Evolutionary conservation across 192 early-diverging fungal species (phyloP).

Genomic region (Linnemannia schmuckeri): DNA sequence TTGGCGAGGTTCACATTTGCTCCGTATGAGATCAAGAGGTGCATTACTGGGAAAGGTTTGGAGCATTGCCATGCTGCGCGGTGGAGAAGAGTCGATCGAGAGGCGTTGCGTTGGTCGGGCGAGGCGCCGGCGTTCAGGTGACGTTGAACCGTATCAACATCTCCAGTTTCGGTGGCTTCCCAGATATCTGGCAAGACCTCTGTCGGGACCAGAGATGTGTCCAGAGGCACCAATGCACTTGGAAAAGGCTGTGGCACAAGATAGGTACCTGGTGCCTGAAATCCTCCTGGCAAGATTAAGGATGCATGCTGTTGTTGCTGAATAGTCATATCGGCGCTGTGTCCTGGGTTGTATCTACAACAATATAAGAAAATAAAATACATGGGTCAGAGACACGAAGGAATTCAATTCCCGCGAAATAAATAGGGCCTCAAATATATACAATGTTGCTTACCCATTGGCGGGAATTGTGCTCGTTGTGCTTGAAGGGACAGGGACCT

Average conservation of each 20-base stretch:
- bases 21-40: conserved; percentile 40
- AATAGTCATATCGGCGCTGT: background rate
- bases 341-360: background rate
- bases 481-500: background rate
- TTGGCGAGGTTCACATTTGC: conserved; percentile 51
- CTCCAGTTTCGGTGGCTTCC: conserved; percentile 40
- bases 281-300: conserved; percentile 17
- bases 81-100: conserved; percentile 43
- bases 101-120: conserved; percentile 38
- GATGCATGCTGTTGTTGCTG: conserved; percentile 24
- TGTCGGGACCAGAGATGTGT: background rate
- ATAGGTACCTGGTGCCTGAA: conserved; percentile 8
- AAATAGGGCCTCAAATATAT: background rate
- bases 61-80: conserved; percentile 37
- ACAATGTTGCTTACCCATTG: background rate
- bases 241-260: conserved; percentile 17
- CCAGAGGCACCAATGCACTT: background rate
- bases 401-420: background rate
- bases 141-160: conserved; percentile 28
- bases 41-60: conserved; percentile 37
- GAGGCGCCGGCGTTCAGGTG: conserved; percentile 46
- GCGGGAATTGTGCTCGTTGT: background rate
- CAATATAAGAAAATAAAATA: background rate
- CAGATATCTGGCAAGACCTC: conserved; percentile 34
- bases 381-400: background rate